These are phyloP conservation scores for Trametopsis cervina DNA, from an alignment of 768 basidiomycete species.

Conservation along the genomic window DNA sequence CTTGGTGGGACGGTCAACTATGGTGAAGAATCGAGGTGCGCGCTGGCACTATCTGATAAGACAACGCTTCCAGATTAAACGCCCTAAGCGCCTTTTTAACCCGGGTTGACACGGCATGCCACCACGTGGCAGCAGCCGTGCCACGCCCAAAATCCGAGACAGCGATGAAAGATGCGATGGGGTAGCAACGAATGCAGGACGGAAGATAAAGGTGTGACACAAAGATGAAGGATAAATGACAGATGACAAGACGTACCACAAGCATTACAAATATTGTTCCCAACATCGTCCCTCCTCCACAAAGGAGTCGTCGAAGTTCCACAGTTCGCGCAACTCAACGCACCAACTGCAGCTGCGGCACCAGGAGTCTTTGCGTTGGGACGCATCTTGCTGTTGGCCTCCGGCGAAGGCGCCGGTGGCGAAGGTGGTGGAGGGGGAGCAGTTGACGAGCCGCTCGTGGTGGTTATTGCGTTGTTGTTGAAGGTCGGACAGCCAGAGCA, in stretches of 20 bases:
- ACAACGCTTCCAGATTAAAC: conserved; percentile 13
- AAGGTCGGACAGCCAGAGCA: conserved; percentile 96
- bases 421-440: conserved; percentile 8
- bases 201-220: too few species aligned
- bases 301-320: conserved; percentile 85
- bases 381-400: conserved; percentile 20
- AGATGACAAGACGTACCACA: conserved; percentile 61
- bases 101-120: conserved; percentile 5
- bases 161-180: neutral
- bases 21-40: neutral
- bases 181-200: neutral
- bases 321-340: conserved; percentile 82
- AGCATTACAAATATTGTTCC: conserved; percentile 92
- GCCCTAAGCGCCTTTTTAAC: neutral
- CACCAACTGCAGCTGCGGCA: conserved; percentile 40
- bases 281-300: conserved; percentile 85
- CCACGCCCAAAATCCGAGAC: neutral
- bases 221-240: conserved; percentile 9
- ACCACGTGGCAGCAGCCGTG: neutral
- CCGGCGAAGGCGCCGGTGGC: conserved; percentile 7
- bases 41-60: conserved; percentile 20
- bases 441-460: conserved; percentile 20
- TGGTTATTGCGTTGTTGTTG: conserved; percentile 54
- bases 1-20: neutral
- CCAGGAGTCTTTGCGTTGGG: conserved; percentile 21